Evolutionary conservation across 1,139 yeast species (phyloP).

Genomic region (Hyphopichia fennica): DNA sequence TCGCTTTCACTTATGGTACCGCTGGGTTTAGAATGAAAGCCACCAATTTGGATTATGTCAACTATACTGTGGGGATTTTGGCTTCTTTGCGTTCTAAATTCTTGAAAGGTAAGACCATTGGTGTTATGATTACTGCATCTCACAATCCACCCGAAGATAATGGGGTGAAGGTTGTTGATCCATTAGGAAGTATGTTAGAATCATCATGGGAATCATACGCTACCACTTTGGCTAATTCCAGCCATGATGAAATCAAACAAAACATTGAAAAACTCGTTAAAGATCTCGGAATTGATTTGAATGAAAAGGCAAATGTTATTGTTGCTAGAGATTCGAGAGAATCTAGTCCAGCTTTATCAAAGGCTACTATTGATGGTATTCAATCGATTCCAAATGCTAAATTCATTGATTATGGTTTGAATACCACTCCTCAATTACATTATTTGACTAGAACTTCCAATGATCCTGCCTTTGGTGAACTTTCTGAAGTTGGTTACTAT

Average conservation of each 20-base stretch:
- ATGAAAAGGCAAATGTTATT: conserved; percentile 38
- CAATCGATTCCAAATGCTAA: conserved; percentile 45
- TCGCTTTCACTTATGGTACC: conserved; percentile 75
- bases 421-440: conserved; percentile 95
- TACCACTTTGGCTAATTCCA: conserved; percentile 74
- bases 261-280: conserved; percentile 26
- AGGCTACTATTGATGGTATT: conserved; percentile 70
- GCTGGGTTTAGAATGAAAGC: conserved; percentile 94
- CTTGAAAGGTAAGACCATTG: conserved; percentile 68
- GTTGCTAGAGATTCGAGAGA: conserved; percentile 76
- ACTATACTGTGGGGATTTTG: conserved; percentile 78
- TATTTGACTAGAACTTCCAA: conserved; percentile 76
- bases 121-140: conserved; percentile 95
- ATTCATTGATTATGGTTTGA: conserved; percentile 59
- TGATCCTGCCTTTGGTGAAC: conserved; percentile 60
- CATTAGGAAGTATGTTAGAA: conserved; percentile 89
- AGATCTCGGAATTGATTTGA: conserved; percentile 41
- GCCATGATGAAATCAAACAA: conserved; percentile 34
- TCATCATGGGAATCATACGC: conserved; percentile 84
- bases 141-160: conserved; percentile 95
- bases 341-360: conserved; percentile 68
- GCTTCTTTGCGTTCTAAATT: conserved; percentile 80
- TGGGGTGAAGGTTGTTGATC: conserved; percentile 95
- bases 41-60: conserved; percentile 70
- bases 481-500: conserved; percentile 72